Evolutionary conservation across 2,329 filamentous ascomycete species (phyloP).

Genomic region (Aspergillus terreus): DNA sequence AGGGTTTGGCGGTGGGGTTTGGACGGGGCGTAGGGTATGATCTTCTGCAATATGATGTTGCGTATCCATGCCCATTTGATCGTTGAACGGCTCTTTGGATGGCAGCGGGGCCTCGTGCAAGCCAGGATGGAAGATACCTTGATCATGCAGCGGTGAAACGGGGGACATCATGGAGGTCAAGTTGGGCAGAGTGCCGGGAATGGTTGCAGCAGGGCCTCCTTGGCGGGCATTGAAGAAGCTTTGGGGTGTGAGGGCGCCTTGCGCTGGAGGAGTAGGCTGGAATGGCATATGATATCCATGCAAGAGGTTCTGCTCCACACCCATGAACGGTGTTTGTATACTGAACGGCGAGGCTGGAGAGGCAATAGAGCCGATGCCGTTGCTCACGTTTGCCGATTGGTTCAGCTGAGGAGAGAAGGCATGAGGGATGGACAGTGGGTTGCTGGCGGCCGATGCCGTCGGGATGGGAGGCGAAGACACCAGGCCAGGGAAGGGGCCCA

Average conservation of each 20-base stretch:
- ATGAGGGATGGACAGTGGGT: constrained; percentile 59
- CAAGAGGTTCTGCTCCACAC: constrained; percentile 54
- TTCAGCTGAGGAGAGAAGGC: constrained; percentile 60
- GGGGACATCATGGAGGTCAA: constrained; percentile 57
- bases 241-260: constrained; percentile 38
- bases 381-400: constrained; percentile 60
- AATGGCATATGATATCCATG: constrained; percentile 67
- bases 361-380: constrained; percentile 60
- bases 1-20: constrained; percentile 28
- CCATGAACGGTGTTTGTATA: constrained; percentile 56
- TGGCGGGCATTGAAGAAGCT: constrained; percentile 42
- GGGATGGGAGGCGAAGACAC: constrained; percentile 82
- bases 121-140: constrained; percentile 35
- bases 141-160: constrained; percentile 59
- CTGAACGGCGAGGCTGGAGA: constrained; percentile 69
- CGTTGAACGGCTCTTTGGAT: constrained; percentile 23
- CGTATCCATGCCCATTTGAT: constrained; percentile 26
- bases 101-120: constrained; percentile 18
- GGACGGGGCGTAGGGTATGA: constrained; percentile 24
- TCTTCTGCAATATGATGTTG: constrained; percentile 18
- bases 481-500: constrained; percentile 69
- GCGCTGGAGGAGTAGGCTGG: constrained; percentile 56
- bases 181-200: constrained; percentile 41
- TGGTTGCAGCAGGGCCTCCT: constrained; percentile 57
- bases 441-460: constrained; percentile 72